Evolutionary conservation across 306 rosid genomes (phyloP).

Genomic region (Dalbergia cochinchinensis): DNA sequence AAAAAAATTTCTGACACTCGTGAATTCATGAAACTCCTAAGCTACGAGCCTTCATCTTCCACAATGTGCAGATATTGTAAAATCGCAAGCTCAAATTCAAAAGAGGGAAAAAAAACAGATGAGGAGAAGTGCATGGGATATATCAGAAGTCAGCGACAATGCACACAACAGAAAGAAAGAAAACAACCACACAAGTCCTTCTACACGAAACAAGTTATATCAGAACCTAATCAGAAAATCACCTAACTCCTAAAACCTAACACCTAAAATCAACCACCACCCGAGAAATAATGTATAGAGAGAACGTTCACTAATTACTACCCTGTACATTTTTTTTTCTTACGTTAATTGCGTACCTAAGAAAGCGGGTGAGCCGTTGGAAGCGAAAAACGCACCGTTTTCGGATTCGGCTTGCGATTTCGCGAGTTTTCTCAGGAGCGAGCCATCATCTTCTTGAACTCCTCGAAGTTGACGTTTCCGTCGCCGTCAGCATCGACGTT

Average conservation of each 20-base stretch:
- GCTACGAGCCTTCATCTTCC: neutral
- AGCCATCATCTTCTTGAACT: slow-evolving; percentile 96
- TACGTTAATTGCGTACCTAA: neutral
- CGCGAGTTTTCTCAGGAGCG: slow-evolving; percentile 32
- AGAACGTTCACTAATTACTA: neutral
- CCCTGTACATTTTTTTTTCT: slow-evolving; percentile 15
- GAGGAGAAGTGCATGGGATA: neutral
- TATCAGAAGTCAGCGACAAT: neutral
- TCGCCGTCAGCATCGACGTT: slow-evolving; percentile 92
- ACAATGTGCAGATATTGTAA: neutral
- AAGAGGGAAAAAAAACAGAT: neutral
- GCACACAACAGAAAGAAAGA: neutral
- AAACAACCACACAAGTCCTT: neutral
- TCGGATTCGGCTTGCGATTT: neutral
- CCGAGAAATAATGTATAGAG: slow-evolving; percentile 2
- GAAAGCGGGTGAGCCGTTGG: neutral
- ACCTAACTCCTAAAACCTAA: slow-evolving; percentile 9
- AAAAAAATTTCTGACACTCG: neutral
- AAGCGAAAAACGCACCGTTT: slow-evolving; percentile 37
- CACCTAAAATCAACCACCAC: slow-evolving; percentile 16
- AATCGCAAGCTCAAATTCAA: neutral
- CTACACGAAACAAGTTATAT: slow-evolving; percentile 22
- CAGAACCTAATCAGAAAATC: neutral
- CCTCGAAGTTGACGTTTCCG: slow-evolving; percentile 86
- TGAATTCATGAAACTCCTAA: neutral